Conservation (phyloP, 2,329 filamentous ascomycete species). For the Pestalotiopsis sp. region DNA sequence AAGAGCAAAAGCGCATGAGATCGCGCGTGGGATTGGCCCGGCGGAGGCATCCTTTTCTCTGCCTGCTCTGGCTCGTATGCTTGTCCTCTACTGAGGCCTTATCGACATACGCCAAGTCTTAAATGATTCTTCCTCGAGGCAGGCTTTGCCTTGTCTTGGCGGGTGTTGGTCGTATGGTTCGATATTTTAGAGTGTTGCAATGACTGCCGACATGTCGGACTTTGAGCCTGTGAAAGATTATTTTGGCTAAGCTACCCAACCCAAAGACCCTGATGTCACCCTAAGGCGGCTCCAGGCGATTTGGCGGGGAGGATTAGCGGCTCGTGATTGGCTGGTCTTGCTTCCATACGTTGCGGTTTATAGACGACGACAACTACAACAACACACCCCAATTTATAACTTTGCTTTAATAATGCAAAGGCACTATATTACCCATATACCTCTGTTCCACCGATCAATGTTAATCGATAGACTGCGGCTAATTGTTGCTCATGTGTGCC, state of each 20-base stretch:
- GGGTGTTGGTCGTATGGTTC: background rate
- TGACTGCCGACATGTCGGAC: background rate
- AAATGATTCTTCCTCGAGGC: background rate
- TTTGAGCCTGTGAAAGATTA: background rate
- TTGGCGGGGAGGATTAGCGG: constrained; percentile 2
- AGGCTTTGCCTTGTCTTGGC: background rate
- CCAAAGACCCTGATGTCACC: constrained; percentile 8
- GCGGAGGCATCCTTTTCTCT: constrained; percentile 51
- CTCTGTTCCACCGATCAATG: background rate
- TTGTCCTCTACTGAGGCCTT: background rate
- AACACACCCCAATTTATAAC: background rate
- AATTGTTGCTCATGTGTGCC: background rate
- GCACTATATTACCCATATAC: background rate
- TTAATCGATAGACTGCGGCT: background rate
- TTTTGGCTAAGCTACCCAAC: constrained; percentile 1
- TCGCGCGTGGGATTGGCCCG: constrained; percentile 67
- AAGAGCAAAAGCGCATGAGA: constrained; percentile 85
- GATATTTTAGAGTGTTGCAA: background rate
- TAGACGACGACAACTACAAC: background rate
- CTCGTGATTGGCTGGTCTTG: background rate
- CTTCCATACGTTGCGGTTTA: background rate
- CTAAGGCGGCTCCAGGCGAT: background rate
- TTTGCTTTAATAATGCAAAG: background rate
- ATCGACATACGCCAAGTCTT: background rate
- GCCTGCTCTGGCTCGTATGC: background rate